Evolutionary conservation across 108 stramenopile species (phyloP).

Genomic region (Nitzschia inconspicua): DNA sequence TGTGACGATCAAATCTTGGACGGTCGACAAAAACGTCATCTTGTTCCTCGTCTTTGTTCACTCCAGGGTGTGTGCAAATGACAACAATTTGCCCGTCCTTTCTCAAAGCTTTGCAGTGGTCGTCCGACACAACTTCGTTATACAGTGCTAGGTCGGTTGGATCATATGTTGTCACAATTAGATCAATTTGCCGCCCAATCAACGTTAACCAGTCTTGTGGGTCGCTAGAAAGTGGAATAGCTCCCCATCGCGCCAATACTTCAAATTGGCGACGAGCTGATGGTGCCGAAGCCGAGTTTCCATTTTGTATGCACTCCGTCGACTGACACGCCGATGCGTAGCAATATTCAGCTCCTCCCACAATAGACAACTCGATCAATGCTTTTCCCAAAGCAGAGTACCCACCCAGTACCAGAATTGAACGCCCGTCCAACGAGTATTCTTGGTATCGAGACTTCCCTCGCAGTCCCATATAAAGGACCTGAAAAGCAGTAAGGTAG

Average conservation of each 20-base stretch:
- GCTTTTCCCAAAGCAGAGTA: constrained; percentile 61
- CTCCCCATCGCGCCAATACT: constrained; percentile 36
- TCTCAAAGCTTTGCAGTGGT: constrained; percentile 36
- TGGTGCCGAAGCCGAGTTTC: background rate
- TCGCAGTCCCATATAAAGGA: constrained; percentile 50
- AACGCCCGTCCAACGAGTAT: constrained; percentile 44
- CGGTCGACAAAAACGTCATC: background rate
- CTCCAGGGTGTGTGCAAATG: constrained; percentile 26
- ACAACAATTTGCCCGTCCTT: constrained; percentile 33
- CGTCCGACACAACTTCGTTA: constrained; percentile 18
- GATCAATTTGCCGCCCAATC: constrained; percentile 45
- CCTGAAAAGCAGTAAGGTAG: constrained; percentile 75
- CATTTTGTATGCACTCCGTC: background rate
- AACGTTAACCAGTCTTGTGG: constrained; percentile 55
- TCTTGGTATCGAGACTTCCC: constrained; percentile 31
- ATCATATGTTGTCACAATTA: constrained; percentile 37
- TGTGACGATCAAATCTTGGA: constrained; percentile 6
- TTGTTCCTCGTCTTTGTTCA: constrained; percentile 2
- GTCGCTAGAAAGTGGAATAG: constrained; percentile 39
- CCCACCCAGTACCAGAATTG: constrained; percentile 67
- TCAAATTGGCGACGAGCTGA: constrained; percentile 27
- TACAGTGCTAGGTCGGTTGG: background rate
- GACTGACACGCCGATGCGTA: constrained; percentile 29
- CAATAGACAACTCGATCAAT: constrained; percentile 47
- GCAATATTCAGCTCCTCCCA: constrained; percentile 53